Percentiles rank a stretch among this genome's conserved stretches.
phyloP scores from a whole-genome alignment of 345 rosid genomes.

The Corchorus capsularis region DNA sequence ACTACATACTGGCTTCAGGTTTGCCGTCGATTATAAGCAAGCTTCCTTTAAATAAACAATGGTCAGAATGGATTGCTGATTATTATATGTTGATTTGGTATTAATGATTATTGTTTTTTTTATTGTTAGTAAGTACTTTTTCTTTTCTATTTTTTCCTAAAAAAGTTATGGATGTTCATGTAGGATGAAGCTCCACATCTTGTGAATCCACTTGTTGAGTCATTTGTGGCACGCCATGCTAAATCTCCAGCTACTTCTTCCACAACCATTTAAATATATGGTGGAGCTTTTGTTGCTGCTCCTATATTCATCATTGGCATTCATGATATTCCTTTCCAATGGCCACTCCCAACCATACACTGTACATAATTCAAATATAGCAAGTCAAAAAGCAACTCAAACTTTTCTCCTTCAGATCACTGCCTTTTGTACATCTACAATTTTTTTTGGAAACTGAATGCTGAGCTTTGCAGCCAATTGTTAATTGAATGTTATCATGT shows the following conservation, averaged over 20 bases:
- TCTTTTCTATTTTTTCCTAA: background rate
- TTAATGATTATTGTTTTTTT: background rate
- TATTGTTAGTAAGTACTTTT: background rate
- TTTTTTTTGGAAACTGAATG: background rate
- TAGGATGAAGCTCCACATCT: slow-evolving; percentile 89
- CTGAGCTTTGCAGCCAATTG: background rate
- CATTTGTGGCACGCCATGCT: slow-evolving; percentile 69
- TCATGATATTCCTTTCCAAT: slow-evolving; percentile 1
- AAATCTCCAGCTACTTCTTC: slow-evolving; percentile 26
- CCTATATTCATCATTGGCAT: background rate
- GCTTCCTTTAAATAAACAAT: background rate
- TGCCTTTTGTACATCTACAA: background rate
- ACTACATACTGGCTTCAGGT: background rate
- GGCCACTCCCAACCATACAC: background rate
- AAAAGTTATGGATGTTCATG: slow-evolving; percentile 22
- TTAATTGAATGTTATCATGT: background rate
- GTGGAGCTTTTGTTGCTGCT: slow-evolving; percentile 15
- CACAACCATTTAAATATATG: slow-evolving; percentile 20
- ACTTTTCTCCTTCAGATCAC: background rate
- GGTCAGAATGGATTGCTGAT: no score
- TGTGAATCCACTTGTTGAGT: slow-evolving; percentile 81
- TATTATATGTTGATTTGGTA: background rate
- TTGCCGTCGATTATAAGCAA: background rate
- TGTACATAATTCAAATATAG: background rate
- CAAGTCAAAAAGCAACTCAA: background rate